These are phyloP conservation scores for Immersiporthe knoxdaviesiana DNA, from an alignment of 2,329 filamentous ascomycete genomes.

Conservation along the genomic window DNA sequence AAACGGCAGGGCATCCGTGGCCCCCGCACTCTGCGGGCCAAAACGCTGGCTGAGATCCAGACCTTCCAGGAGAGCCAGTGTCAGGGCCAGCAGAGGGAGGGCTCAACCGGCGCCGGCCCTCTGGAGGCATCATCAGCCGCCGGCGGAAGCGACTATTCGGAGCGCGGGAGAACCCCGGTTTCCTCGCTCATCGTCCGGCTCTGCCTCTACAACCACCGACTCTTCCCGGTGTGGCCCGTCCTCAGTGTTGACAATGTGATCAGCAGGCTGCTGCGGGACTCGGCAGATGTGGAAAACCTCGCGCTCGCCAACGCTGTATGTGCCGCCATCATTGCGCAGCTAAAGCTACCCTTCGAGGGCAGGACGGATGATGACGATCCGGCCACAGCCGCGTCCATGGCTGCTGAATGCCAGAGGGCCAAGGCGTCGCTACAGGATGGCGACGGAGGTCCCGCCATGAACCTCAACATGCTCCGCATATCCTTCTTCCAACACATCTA, in stretches of 20 bases:
- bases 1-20: conserved; percentile 49
- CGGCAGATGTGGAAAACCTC: conserved; percentile 41
- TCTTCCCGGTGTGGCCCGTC: conserved; percentile 58
- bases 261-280: conserved; percentile 40
- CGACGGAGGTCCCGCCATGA: conserved; percentile 36
- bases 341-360: conserved; percentile 43
- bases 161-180: conserved; percentile 25
- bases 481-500: conserved; percentile 58
- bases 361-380: conserved; percentile 37
- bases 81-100: conserved; percentile 9
- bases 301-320: conserved; percentile 50
- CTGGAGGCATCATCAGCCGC: conserved; percentile 6
- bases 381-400: conserved; percentile 40
- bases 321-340: conserved; percentile 52
- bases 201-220: conserved; percentile 51
- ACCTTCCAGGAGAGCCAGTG: conserved; percentile 34
- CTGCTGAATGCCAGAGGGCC: conserved; percentile 41
- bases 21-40: conserved; percentile 49
- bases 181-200: conserved; percentile 40
- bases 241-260: conserved; percentile 49
- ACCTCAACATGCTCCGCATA: conserved; percentile 47
- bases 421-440: conserved; percentile 34
- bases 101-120: conserved; percentile 4
- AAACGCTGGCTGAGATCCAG: conserved; percentile 48
- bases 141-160: neutral